Base-by-base conservation (phyloP, 495 filamentous ascomycete genomes). In the Penicillium desertorum region DNA sequence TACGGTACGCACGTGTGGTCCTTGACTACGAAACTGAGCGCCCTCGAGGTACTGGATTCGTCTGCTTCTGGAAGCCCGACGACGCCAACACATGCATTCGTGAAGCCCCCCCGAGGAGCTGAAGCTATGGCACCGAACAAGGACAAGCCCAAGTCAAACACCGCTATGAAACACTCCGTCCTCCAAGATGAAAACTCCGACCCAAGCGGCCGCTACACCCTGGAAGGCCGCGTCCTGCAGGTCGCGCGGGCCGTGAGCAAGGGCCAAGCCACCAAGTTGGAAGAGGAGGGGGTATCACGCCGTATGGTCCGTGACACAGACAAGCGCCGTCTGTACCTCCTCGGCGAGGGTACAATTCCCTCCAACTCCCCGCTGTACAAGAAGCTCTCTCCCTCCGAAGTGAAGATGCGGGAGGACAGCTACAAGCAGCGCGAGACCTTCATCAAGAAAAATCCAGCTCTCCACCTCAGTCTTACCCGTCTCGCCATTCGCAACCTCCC, bases 401-500 rank as follows among this genome's bases (percentile, higher is more conserved):
- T 92, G 60, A 87, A 87, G 63, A 87, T 97, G 80, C 83, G 94
- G 41, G 92, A 97, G 68, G 83, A 92, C 47, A 94, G 89, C 62
- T 84, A 82, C 56, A 91, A 86, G 66, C 94, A 98, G 68, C 88
- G 94, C 27, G 91, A 95, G 73, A 87, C 83, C 53, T 81, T 98
- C 52, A 90, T 98, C 65, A 85, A 96, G 73, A 86, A 81, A 66
- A 97, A 98, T 71, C 94, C 95, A 0, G 85, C 84, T 32, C 82
- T 99, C 14, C 90, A 98, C 70, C 76, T 99, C 48, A 92, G 87
- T 65, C 78, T 99, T 19, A 96, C 92, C 11, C 90, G 94, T 59
- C 84, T 99, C n/a, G 90, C 92, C 0, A 77, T 99, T 48, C 91
- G 94, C 58, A 99, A 99, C 65, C 81, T 99, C 22, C 95, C 94